Percentiles rank a stretch among this genome's conserved stretches.
These are phyloP conservation scores for Pythium angustatum DNA, from an alignment of 352 stramenopile genomes.

Conservation along the genomic window DNA sequence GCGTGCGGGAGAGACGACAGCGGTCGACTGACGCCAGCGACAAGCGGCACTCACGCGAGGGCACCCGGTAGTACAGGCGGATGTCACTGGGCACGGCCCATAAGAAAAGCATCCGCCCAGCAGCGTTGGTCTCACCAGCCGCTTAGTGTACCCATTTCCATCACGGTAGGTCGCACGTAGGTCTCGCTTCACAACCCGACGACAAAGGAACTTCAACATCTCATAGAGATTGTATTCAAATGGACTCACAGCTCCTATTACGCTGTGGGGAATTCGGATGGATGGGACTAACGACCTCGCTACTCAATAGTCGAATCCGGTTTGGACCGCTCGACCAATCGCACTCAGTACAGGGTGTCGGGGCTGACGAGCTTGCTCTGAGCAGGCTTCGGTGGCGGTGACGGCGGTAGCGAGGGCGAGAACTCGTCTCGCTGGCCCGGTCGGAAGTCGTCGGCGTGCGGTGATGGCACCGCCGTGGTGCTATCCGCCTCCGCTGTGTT, in stretches of 20 bases:
- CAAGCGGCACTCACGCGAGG: background rate
- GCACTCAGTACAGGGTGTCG: background rate
- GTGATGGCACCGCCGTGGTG: background rate
- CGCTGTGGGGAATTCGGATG: too few relatives aligned
- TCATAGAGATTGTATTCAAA: too few relatives aligned
- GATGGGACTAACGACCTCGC: too few relatives aligned
- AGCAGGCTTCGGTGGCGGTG: background rate
- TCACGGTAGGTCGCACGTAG: background rate
- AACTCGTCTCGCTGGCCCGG: conserved; percentile 3
- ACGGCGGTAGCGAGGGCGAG: background rate
- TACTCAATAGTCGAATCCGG: too few relatives aligned
- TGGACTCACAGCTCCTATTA: too few relatives aligned
- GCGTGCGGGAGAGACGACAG: conserved; percentile 20
- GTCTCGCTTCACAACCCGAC: background rate
- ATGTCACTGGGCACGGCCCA: background rate
- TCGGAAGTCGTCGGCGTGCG: background rate
- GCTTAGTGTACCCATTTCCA: background rate
- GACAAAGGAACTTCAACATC: background rate
- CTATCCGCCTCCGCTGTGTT: background rate
- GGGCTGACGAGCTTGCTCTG: conserved; percentile 1
- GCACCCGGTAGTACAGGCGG: background rate
- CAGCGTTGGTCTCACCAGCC: background rate
- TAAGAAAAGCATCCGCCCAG: background rate
- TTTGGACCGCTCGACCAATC: background rate
- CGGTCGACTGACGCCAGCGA: background rate